Conservation (phyloP, 495 filamentous ascomycete species). For the Acidomyces sp. region DNA sequence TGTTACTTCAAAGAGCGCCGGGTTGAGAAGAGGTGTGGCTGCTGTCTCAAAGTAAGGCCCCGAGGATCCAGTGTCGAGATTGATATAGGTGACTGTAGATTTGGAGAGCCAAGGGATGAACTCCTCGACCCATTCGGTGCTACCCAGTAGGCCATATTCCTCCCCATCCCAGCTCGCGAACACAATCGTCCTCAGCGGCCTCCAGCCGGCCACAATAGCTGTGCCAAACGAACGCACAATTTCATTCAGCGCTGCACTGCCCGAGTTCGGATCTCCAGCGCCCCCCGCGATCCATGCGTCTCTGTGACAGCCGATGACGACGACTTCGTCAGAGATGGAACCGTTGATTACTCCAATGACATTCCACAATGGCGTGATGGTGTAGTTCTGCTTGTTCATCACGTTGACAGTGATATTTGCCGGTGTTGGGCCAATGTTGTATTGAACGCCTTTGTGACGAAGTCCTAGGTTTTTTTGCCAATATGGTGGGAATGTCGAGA, state of each 20-base stretch:
- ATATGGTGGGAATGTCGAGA: constrained; percentile 59
- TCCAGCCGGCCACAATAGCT: constrained; percentile 29
- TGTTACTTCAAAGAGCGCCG: constrained; percentile 57
- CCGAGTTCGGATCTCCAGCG: constrained; percentile 34
- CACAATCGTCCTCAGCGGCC: constrained; percentile 43
- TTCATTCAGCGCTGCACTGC: constrained; percentile 32
- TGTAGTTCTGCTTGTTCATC: constrained; percentile 77
- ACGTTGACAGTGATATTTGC: constrained; percentile 64
- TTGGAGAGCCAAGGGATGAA: constrained; percentile 63
- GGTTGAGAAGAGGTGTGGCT: constrained; percentile 68
- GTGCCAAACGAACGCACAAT: constrained; percentile 27
- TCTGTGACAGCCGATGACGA: constrained; percentile 89
- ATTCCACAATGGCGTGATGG: constrained; percentile 83
- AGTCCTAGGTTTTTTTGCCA: constrained; percentile 67
- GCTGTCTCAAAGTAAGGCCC: constrained; percentile 43
- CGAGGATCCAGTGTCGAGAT: constrained; percentile 51
- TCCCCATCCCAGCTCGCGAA: constrained; percentile 69
- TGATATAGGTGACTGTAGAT: constrained; percentile 49
- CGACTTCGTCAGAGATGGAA: constrained; percentile 70
- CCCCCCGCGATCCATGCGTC: constrained; percentile 83
- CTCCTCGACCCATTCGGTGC: constrained; percentile 68
- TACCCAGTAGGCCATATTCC: constrained; percentile 59
- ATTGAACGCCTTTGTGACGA: constrained; percentile 69
- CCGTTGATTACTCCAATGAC: constrained; percentile 92
- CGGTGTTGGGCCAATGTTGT: constrained; percentile 83